Evolutionary conservation across 208 protist species (phyloP).

Genomic region (Naegleria fowleri): DNA sequence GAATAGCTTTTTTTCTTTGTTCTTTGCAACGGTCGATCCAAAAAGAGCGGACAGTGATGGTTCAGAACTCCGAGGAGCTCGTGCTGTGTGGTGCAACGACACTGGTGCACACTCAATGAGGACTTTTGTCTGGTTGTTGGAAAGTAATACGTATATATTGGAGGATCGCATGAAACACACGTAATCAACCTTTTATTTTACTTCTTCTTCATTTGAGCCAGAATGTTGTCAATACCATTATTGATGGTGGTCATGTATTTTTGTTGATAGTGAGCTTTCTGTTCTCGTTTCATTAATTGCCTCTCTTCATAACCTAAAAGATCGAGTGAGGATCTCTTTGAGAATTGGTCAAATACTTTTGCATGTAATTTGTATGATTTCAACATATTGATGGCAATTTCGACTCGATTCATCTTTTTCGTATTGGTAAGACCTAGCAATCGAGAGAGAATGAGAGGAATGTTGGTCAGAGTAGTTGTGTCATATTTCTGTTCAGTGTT

Average conservation of each 20-base stretch:
- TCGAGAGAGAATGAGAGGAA: not conserved
- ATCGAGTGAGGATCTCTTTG: not conserved
- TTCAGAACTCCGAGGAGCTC: too few species aligned
- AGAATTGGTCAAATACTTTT: not conserved
- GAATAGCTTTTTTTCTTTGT: too few species aligned
- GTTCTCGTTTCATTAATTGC: not conserved
- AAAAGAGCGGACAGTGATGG: too few species aligned
- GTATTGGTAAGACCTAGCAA: not conserved
- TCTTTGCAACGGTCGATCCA: too few species aligned
- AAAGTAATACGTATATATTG: too few species aligned
- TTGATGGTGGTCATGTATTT: not conserved
- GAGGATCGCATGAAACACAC: too few species aligned
- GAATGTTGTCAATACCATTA: not conserved
- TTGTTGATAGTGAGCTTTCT: not conserved
- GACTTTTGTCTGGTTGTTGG: too few species aligned
- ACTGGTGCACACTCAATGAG: too few species aligned
- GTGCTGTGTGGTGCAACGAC: too few species aligned
- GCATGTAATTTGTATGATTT: not conserved
- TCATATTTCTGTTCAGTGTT: not conserved
- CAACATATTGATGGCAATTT: not conserved
- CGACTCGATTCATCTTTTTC: not conserved
- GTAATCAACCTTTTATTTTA: too few species aligned
- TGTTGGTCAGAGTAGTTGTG: not conserved
- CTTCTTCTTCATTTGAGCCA: not conserved
- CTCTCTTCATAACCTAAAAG: not conserved